Evolutionary conservation across 805 yeast species (phyloP).

Genomic region (Candida corydali): DNA sequence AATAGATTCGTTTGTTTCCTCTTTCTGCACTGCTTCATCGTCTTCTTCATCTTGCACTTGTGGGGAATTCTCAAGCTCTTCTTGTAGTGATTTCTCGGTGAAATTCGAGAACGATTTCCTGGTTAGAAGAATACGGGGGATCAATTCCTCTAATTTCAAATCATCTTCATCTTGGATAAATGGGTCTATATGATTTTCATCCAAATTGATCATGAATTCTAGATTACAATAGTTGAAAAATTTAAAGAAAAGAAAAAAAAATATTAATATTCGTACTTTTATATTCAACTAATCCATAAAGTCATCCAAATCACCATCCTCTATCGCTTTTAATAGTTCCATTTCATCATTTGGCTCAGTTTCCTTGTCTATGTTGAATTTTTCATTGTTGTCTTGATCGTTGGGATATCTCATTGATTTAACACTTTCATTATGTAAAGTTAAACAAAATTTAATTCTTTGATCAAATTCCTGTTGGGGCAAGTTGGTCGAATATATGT

Average conservation of each 20-base stretch:
- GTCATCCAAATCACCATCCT: slow-evolving; percentile 54
- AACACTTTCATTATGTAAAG: slow-evolving; percentile 86
- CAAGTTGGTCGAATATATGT: slow-evolving; percentile 79
- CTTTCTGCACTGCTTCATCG: slow-evolving; percentile 8
- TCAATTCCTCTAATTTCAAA: slow-evolving; percentile 48
- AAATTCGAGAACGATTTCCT: slow-evolving; percentile 56
- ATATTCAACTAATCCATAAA: slow-evolving; percentile 33
- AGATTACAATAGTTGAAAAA: too few relatives aligned
- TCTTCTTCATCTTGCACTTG: slow-evolving; percentile 9
- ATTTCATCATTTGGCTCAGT: slow-evolving; percentile 38
- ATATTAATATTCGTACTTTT: neutral
- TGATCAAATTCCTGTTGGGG: slow-evolving; percentile 90
- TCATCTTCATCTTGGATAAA: slow-evolving; percentile 38
- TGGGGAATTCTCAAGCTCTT: slow-evolving; percentile 37
- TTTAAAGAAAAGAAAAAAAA: neutral
- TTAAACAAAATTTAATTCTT: slow-evolving; percentile 88
- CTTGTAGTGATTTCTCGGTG: slow-evolving; percentile 49
- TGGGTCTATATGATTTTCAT: slow-evolving; percentile 31
- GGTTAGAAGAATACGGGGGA: slow-evolving; percentile 57
- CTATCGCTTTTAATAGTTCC: slow-evolving; percentile 43
- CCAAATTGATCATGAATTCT: slow-evolving; percentile 13
- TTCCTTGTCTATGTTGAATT: slow-evolving; percentile 21
- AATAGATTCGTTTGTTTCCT: slow-evolving; percentile 17
- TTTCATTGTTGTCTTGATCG: slow-evolving; percentile 29
- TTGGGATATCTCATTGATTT: slow-evolving; percentile 91